These are phyloP conservation scores for Xanthoconium stramineum DNA, from an alignment of 768 basidiomycete genomes.

Conservation along the genomic window DNA sequence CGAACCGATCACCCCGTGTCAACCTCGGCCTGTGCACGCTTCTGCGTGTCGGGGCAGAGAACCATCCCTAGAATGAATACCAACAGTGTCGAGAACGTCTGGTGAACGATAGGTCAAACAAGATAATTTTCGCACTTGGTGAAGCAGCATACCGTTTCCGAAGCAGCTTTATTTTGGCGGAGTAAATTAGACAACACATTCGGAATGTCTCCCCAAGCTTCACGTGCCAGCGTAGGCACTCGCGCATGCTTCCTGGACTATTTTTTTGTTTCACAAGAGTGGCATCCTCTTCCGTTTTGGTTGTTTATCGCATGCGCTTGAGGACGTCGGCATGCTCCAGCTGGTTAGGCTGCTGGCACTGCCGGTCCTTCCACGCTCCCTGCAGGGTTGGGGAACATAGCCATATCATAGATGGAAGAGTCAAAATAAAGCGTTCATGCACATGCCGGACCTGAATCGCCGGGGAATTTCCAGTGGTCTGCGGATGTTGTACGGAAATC, in stretches of 20 bases:
- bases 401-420: too few relatives aligned
- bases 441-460: too few relatives aligned
- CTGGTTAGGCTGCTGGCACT: too few relatives aligned
- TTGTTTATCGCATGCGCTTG: background rate
- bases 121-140: background rate
- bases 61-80: conserved; percentile 13
- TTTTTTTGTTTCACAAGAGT: background rate
- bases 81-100: conserved; percentile 6
- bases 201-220: background rate
- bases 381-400: too few relatives aligned
- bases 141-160: conserved; percentile 9
- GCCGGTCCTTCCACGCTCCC: too few relatives aligned
- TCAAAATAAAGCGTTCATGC: too few relatives aligned
- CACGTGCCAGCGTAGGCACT: conserved; percentile 12
- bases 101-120: background rate
- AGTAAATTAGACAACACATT: background rate
- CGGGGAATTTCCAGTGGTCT: background rate
- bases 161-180: conserved; percentile 8
- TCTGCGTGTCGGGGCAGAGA: conserved; percentile 15
- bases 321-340: too few relatives aligned
- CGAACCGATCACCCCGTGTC: conserved; percentile 8
- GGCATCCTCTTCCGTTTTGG: background rate
- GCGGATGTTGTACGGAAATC: background rate
- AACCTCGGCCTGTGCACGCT: conserved; percentile 13
- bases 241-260: conserved; percentile 7